phyloP scores from a whole-genome alignment of 2,329 filamentous ascomycete species.

The Alternaria novae-zelandiae region DNA sequence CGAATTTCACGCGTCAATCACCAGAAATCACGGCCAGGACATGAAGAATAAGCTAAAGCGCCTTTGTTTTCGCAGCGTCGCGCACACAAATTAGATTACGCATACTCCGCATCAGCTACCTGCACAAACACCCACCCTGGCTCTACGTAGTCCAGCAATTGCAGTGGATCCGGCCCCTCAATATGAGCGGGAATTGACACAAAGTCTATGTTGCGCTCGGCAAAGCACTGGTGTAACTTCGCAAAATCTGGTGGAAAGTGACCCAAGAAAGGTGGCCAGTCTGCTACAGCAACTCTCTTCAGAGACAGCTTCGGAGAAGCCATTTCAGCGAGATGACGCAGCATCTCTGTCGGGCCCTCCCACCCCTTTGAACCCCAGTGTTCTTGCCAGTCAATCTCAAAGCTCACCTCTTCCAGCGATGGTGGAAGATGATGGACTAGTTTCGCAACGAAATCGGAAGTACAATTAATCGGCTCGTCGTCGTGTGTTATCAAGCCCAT shows the following conservation, averaged over 20 bases:
- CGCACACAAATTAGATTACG: background rate
- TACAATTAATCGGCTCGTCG: background rate
- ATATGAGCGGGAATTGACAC: constrained; percentile 5
- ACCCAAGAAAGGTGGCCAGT: constrained; percentile 9
- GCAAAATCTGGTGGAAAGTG: constrained; percentile 8
- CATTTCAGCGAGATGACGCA: constrained; percentile 1
- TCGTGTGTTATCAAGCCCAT: constrained; percentile 10
- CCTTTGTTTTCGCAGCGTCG: background rate
- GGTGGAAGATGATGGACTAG: constrained; percentile 1
- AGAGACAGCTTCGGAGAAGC: background rate
- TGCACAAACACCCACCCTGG: constrained; percentile 10
- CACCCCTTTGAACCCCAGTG: constrained; percentile 11
- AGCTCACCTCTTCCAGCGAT: constrained; percentile 5
- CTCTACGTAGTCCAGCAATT: constrained; percentile 6
- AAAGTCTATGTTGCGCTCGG: background rate
- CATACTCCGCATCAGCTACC: background rate
- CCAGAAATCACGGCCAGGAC: background rate
- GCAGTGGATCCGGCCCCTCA: constrained; percentile 3
- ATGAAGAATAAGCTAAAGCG: background rate
- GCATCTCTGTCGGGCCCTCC: constrained; percentile 10
- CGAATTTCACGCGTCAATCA: background rate
- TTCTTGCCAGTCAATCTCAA: constrained; percentile 13
- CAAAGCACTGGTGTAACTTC: constrained; percentile 2
- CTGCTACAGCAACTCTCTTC: constrained; percentile 5
- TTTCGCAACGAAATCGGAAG: constrained; percentile 1